Evolutionary conservation across 1,139 yeast species (phyloP).

Genomic region (Eremothecium gossypii): DNA sequence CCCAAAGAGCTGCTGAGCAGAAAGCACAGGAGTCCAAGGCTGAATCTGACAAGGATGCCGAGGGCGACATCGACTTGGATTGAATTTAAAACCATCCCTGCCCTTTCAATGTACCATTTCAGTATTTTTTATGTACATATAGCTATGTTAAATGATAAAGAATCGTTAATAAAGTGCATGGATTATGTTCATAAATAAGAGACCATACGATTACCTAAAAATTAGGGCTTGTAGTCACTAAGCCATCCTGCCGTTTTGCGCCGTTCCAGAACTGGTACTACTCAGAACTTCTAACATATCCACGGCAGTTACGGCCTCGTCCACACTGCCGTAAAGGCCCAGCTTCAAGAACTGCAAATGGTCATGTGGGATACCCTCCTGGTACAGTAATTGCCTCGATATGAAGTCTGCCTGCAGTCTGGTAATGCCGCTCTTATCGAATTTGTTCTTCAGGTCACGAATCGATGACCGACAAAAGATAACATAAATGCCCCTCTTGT

Average conservation of each 20-base stretch:
- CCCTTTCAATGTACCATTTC: background rate
- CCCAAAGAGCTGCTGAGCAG: constrained; percentile 47
- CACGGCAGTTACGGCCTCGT: background rate
- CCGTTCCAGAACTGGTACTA: background rate
- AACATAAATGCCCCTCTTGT: constrained; percentile 47
- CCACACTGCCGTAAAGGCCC: background rate
- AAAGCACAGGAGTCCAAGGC: constrained; percentile 28
- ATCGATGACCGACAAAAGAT: constrained; percentile 44
- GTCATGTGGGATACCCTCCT: background rate
- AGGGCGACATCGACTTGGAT: constrained; percentile 23
- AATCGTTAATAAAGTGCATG: too few relatives aligned
- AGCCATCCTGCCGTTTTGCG: too few relatives aligned
- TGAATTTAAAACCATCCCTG: constrained; percentile 4
- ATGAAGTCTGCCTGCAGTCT: background rate
- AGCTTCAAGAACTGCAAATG: background rate
- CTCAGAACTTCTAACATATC: background rate
- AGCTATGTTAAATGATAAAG: constrained; percentile 4
- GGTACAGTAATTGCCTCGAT: background rate
- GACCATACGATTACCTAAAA: too few relatives aligned
- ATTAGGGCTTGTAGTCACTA: too few relatives aligned
- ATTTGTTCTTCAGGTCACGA: background rate
- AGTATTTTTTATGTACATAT: constrained; percentile 1
- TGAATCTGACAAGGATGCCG: constrained; percentile 5
- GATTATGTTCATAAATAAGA: too few relatives aligned
- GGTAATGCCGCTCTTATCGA: background rate